Percentiles rank a stretch among this genome's conserved stretches.
phyloP scores from a whole-genome alignment of 169 alveolate species.

The Plasmodium yoelii region DNA sequence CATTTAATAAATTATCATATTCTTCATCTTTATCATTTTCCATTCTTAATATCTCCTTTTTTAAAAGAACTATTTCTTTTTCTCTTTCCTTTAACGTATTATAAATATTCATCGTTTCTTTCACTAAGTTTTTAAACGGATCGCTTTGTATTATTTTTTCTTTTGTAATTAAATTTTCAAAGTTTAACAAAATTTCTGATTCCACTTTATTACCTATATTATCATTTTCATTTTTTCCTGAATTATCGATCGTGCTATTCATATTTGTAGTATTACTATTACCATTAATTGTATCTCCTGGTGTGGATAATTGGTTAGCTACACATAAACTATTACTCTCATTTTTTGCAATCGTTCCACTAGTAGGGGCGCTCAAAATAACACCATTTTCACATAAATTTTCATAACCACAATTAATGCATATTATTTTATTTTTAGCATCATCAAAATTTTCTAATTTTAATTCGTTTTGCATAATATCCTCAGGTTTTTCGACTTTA shows the following conservation, averaged over 20 bases:
- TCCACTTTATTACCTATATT: neutral
- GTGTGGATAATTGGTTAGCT: neutral
- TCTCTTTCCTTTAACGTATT: conserved; percentile 41
- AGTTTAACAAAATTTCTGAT: neutral
- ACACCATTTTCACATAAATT: neutral
- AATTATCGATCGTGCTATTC: neutral
- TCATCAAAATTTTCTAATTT: neutral
- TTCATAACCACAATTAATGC: conserved; percentile 4
- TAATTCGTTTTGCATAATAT: neutral
- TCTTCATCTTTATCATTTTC: conserved; percentile 61
- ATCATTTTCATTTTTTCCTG: neutral
- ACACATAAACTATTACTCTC: neutral
- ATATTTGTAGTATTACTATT: neutral
- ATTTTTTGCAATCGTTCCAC: neutral
- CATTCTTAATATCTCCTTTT: conserved; percentile 40
- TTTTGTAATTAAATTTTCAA: conserved; percentile 48
- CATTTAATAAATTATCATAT: conserved; percentile 33
- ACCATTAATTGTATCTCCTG: neutral
- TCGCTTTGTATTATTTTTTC: conserved; percentile 50
- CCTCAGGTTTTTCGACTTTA: neutral
- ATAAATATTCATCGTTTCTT: conserved; percentile 29
- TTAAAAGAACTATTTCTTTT: conserved; percentile 28
- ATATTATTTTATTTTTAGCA: neutral
- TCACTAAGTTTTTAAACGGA: conserved; percentile 29
- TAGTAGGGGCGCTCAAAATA: neutral